Evolutionary conservation across 257 asterid species (phyloP).

Genomic region (Lithospermum erythrorhizon): DNA sequence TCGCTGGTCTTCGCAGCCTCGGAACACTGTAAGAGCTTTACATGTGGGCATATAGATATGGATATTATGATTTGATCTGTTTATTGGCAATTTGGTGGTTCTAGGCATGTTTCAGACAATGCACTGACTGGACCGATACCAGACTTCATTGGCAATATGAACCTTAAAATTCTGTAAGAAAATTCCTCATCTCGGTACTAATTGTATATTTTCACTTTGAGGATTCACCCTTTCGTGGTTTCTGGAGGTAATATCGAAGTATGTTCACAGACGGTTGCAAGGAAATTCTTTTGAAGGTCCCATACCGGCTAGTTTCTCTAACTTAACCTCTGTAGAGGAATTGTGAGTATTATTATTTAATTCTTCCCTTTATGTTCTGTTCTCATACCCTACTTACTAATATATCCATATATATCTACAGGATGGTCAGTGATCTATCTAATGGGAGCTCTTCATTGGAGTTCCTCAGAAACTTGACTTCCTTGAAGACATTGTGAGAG

Average conservation of each 20-base stretch:
- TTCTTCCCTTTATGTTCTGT: neutral
- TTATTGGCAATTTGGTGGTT: neutral
- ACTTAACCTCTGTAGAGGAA: constrained; percentile 43
- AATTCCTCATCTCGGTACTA: neutral
- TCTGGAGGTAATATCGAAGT: neutral
- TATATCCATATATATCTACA: constrained; percentile 15
- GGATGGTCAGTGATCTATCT: constrained; percentile 73
- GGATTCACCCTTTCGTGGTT: neutral
- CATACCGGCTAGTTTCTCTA: constrained; percentile 56
- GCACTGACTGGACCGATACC: constrained; percentile 62
- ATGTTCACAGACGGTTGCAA: constrained; percentile 48
- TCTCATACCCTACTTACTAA: constrained; percentile 8
- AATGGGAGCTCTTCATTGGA: constrained; percentile 63
- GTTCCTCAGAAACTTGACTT: constrained; percentile 39
- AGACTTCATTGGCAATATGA: constrained; percentile 60
- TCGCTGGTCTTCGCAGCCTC: constrained; percentile 33
- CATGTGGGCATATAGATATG: too few species aligned
- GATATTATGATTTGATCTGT: too few species aligned
- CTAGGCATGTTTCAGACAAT: constrained; percentile 59
- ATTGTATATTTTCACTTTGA: neutral
- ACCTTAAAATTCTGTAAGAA: neutral
- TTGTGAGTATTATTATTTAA: constrained; percentile 48
- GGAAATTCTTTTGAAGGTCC: constrained; percentile 73
- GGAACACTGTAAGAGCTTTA: constrained; percentile 23
- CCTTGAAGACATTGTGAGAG: constrained; percentile 50